Evolutionary conservation across 176 grass and related monocot genomes (phyloP).

Genomic region (Typha latifolia): DNA sequence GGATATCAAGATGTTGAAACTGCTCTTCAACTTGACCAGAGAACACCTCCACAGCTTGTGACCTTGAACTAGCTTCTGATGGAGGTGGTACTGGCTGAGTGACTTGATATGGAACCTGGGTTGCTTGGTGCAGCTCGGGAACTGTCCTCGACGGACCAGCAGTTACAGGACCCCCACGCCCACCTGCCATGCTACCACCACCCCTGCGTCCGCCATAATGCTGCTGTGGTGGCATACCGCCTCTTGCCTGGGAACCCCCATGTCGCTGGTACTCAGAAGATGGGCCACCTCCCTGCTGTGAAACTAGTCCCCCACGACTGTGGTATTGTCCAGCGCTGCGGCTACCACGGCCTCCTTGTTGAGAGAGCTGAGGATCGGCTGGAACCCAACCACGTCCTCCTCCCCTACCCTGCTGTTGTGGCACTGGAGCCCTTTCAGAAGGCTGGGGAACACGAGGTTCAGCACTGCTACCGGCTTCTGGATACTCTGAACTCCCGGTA

Average conservation of each 20-base stretch:
- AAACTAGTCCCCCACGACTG: conserved; percentile 5
- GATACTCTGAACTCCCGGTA: conserved; percentile 36
- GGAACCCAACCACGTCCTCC: conserved; percentile 38
- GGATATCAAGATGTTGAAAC: conserved; percentile 48
- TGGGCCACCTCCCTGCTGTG: conserved; percentile 5
- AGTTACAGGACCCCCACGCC: conserved; percentile 27
- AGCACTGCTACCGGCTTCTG: conserved; percentile 27
- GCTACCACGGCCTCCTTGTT: conserved; percentile 26
- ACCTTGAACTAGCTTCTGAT: conserved; percentile 38
- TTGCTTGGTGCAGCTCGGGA: conserved; percentile 99
- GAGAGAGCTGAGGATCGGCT: conserved; percentile 15
- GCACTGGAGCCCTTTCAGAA: conserved; percentile 40
- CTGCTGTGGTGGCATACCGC: conserved; percentile 37
- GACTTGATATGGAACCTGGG: conserved; percentile 48
- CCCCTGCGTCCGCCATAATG: conserved; percentile 60
- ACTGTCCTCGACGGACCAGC: conserved; percentile 58
- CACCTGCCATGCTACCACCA: conserved; percentile 25
- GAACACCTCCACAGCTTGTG: conserved; percentile 55
- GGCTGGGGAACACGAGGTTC: conserved; percentile 37
- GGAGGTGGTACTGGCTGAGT: conserved; percentile 40
- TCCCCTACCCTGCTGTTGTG: conserved; percentile 19
- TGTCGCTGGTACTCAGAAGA: conserved; percentile 41
- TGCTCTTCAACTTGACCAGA: conserved; percentile 58
- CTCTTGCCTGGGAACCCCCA: conserved; percentile 20
- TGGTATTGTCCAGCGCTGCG: conserved; percentile 46